These are phyloP conservation scores for Trichoderma simmonsii DNA, from an alignment of 2,329 filamentous ascomycete genomes.

Conservation along the genomic window DNA sequence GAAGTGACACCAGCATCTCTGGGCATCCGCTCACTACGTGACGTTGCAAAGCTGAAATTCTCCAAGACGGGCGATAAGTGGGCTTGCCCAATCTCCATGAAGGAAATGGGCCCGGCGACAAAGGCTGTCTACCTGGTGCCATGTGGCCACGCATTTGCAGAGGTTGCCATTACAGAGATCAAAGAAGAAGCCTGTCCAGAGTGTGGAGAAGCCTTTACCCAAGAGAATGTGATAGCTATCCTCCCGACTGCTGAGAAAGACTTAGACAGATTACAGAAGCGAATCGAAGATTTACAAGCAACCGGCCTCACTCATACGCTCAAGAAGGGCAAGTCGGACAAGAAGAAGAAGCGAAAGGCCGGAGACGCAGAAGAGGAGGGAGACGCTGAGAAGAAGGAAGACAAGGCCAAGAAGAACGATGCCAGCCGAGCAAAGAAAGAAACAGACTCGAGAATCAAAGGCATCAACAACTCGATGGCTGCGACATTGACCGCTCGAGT, in stretches of 20 bases:
- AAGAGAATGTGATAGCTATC: slow-evolving; percentile 78
- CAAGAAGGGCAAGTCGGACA: slow-evolving; percentile 68
- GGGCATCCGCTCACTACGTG: slow-evolving; percentile 75
- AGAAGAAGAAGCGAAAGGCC: slow-evolving; percentile 69
- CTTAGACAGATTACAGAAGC: slow-evolving; percentile 60
- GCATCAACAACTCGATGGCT: slow-evolving; percentile 86
- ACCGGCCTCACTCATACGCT: slow-evolving; percentile 78
- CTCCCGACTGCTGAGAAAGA: slow-evolving; percentile 70
- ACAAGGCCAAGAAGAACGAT: slow-evolving; percentile 15
- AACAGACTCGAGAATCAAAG: slow-evolving; percentile 41
- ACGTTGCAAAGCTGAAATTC: slow-evolving; percentile 85
- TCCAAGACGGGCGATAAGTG: slow-evolving; percentile 52
- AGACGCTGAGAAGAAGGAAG: slow-evolving; percentile 25
- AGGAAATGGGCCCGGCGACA: slow-evolving; percentile 73
- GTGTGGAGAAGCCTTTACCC: slow-evolving; percentile 71
- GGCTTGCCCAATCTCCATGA: slow-evolving; percentile 84
- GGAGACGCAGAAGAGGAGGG: slow-evolving; percentile 35
- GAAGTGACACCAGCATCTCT: slow-evolving; percentile 44
- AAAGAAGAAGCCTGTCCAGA: slow-evolving; percentile 60
- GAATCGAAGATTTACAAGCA: slow-evolving; percentile 66
- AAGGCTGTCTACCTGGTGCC: slow-evolving; percentile 89
- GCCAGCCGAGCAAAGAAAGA: slow-evolving; percentile 30
- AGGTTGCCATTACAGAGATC: slow-evolving; percentile 81
- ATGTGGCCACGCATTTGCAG: slow-evolving; percentile 91
- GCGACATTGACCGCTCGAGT: slow-evolving; percentile 84